Evolutionary conservation across 495 filamentous ascomycete genomes (phyloP).

Genomic region (Tirmania nivea): DNA sequence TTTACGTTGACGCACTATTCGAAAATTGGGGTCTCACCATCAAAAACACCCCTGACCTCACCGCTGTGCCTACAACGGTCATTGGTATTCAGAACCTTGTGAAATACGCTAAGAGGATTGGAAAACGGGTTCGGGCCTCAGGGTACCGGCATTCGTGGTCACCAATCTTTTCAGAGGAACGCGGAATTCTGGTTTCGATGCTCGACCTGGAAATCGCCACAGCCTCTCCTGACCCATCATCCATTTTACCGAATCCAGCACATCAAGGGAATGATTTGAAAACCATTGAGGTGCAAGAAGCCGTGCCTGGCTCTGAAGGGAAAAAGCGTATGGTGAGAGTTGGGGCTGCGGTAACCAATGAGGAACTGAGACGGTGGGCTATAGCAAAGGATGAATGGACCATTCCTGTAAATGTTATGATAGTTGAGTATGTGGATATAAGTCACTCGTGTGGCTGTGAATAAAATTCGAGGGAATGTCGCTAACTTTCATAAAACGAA

Average conservation of each 20-base stretch:
- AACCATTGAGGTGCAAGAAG: constrained; percentile 18
- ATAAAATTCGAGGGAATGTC: not conserved
- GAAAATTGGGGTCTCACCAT: constrained; percentile 31
- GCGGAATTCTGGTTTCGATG: constrained; percentile 31
- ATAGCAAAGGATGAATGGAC: constrained; percentile 24
- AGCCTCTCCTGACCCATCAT: constrained; percentile 26
- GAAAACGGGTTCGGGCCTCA: constrained; percentile 25
- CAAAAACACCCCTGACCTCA: constrained; percentile 25
- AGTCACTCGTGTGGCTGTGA: not conserved
- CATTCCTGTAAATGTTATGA: constrained; percentile 28
- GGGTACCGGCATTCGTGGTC: constrained; percentile 33
- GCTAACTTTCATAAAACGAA: not conserved
- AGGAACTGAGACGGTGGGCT: constrained; percentile 29
- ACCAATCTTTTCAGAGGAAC: constrained; percentile 19
- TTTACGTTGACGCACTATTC: constrained; percentile 16
- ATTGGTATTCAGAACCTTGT: constrained; percentile 28
- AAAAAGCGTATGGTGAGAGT: constrained; percentile 22
- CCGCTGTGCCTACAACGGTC: constrained; percentile 28
- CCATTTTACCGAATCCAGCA: constrained; percentile 18
- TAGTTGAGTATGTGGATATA: constrained; percentile 24
- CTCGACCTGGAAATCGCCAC: constrained; percentile 25
- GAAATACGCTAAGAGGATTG: constrained; percentile 21
- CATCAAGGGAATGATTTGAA: constrained; percentile 25
- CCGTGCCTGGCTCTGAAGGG: constrained; percentile 3
- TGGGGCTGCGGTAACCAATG: constrained; percentile 28